Evolutionary conservation across 1,284 basidiomycete species (phyloP), one percentile per base, ranked within the genome.

Genomic region (Irpex lacteus): DNA sequence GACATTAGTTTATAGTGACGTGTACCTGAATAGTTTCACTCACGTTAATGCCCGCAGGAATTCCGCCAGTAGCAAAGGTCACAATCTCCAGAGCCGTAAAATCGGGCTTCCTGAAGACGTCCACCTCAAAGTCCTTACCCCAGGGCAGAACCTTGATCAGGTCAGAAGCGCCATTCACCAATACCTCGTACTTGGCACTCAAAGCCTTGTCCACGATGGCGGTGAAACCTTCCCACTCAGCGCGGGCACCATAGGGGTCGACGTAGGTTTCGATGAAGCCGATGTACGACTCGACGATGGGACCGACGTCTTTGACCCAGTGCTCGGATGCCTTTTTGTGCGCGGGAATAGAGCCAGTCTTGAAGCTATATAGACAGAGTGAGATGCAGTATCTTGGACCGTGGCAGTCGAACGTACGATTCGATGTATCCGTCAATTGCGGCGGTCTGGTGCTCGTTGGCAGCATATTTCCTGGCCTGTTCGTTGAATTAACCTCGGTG

Each of bases 161-260:
- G 64, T 88, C 84, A 0, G 91, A 87, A 13, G 93, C 94, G 34
- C 82, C 75, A 61, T 89, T 80, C 38, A 95, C 92, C 32, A 95
- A 82, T 13, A 75, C 82, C 70, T 90, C 90, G 70, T 94, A 95
- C 77, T 92, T 94, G 6, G 86, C 86, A 69, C 90, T 92, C 60
- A 92, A 81, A 65, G 85, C 78, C 76, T 95, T 95, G 80, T 95
- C 86, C 59, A 95, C 94, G 68, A 94, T 89, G 4, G 93, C 92
- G 36, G 92, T 92, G 74, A 95, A 95, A 40, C 92, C 92, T 84
- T 95, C 92, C 91, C 92, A 95, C 74, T 95, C 93, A 0, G 92
- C 92, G 60, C 91, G 85, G 32, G 83, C 88, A 56, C 90, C 91
- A 67, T 91, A 93, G 7, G 93, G 94, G 72, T 95, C 93, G 18